Base-by-base conservation (phyloP, 148 eudicot species). In the Chenopodium album region DNA sequence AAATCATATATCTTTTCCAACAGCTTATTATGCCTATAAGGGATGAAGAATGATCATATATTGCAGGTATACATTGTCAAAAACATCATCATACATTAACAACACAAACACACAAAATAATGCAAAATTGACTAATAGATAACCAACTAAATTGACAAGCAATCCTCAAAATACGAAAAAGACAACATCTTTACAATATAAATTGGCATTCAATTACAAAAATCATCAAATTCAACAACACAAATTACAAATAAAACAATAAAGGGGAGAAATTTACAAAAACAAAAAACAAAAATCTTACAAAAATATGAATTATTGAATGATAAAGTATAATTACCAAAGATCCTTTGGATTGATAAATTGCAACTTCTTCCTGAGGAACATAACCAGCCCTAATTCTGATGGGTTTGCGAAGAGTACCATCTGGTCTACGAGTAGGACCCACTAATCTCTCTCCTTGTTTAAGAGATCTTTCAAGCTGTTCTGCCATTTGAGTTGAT, bases 361-460 rank as follows among this genome's bases (percentile, higher is more conserved):
- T 90, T 70, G 95, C 91, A 83, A 94, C 98, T 87, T 96, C 99
- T n/a, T 96, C 99, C 59, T 89, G 99, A 85, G 99, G 99, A 59
- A 78, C 82, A 83, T 94, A 92, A 67, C 98, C 98, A 34, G 95
- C 95, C 86, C 99, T 86, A 85, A 96, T 91, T 48, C 90, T 82
- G 52, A 91, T 90, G 64, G 97, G 90, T 52, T 96, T 96, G 10
- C 99, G 88, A 44, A 90, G 90, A 62, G 94, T 88, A 4, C 99
- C 99, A 85, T 96, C 99, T 50, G 99, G 97, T 72, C 99, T 84
- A 12, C 99, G 91, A 10, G 99, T 96, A 8, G 99, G 93, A 1
- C 87, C 99, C 78, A 96, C 79, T n/a, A 96, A 83, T 80, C 98
- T 86, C 85, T 91, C 99, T 19, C 98, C 98, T 82, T 94, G 91